Conservation (phyloP, 2,329 filamentous ascomycete species). For the Acephala macrosclerotiorum region DNA sequence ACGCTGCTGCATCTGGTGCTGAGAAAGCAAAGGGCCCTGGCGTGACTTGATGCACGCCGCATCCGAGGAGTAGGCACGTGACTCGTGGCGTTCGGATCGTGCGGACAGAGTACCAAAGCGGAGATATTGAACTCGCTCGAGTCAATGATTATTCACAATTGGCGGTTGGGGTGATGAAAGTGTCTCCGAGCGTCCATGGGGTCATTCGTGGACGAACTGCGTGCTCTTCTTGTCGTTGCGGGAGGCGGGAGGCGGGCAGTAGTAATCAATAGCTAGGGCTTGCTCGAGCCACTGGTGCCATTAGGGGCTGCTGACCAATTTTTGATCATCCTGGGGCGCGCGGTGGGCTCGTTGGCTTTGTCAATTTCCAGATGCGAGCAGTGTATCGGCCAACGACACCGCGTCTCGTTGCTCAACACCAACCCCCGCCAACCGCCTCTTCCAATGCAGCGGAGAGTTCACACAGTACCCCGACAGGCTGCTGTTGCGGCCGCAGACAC, state of each 20-base stretch:
- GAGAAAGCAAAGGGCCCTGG: neutral
- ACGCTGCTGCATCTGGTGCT: neutral
- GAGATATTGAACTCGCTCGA: neutral
- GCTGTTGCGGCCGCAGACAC: neutral
- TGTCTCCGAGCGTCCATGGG: neutral
- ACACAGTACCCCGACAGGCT: no score
- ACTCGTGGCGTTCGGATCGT: neutral
- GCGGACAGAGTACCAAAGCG: neutral
- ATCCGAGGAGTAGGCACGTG: neutral
- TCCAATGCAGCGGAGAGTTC: neutral
- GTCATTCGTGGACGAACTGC: neutral
- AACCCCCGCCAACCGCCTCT: neutral
- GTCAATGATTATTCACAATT: constrained; percentile 5
- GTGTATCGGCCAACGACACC: no score
- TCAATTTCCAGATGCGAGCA: neutral
- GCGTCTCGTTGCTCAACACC: neutral
- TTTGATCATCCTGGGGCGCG: neutral
- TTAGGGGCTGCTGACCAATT: neutral
- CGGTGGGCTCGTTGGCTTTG: neutral
- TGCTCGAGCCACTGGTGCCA: neutral
- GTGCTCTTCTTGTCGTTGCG: neutral
- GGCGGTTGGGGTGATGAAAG: neutral
- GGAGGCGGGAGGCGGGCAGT: constrained; percentile 3
- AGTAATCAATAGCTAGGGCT: neutral
- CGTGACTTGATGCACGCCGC: constrained; percentile 3